Evolutionary conservation across 148 eudicot species (phyloP).

Genomic region (Heliamphora exappendiculata): DNA sequence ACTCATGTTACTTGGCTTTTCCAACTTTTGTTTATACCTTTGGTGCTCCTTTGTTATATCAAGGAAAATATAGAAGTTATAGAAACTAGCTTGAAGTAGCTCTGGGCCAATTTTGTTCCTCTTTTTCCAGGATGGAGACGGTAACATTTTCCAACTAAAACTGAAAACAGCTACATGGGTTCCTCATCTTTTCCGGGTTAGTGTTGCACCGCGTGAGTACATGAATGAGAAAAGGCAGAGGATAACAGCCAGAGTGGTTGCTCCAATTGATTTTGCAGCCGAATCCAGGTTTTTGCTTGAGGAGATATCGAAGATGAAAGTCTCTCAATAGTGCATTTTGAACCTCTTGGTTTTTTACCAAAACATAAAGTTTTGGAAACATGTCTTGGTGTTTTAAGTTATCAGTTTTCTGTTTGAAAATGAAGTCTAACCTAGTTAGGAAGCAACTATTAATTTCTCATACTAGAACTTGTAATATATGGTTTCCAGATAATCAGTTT

Average conservation of each 20-base stretch:
- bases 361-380: not conserved
- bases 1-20: too few species aligned
- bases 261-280: slow-evolving; percentile 70
- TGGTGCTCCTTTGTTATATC: too few species aligned
- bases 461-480: slow-evolving; percentile 13
- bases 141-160: slow-evolving; percentile 38
- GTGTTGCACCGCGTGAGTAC: slow-evolving; percentile 64
- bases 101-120: not conserved
- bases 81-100: not conserved
- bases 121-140: slow-evolving; percentile 18
- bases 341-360: not conserved
- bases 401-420: not conserved
- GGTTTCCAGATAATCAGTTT: not conserved
- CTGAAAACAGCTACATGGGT: slow-evolving; percentile 79
- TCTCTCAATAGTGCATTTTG: slow-evolving; percentile 29
- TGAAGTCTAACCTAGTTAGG: not conserved
- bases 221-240: slow-evolving; percentile 83
- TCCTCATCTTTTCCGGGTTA: slow-evolving; percentile 61
- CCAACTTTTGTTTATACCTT: too few species aligned
- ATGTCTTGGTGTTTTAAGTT: not conserved
- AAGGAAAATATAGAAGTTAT: not conserved
- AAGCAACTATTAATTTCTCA: not conserved
- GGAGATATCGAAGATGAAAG: slow-evolving; percentile 60
- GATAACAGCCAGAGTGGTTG: slow-evolving; percentile 60
- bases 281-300: slow-evolving; percentile 71